Conservation (phyloP, 2,329 filamentous ascomycete genomes). For the Botrytis paeoniae region DNA sequence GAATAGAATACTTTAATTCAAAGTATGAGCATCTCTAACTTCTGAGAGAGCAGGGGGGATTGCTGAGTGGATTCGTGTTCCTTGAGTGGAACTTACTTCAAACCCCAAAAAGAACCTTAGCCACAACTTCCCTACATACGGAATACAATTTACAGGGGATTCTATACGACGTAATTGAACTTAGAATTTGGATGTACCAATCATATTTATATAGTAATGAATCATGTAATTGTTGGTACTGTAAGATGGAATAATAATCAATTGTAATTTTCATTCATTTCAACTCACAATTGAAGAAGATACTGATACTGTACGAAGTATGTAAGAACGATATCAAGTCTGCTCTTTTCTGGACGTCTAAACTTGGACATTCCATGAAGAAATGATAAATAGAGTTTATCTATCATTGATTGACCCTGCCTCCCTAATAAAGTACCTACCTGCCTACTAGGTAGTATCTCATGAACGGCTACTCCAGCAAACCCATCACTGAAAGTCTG, state of each 20-base stretch:
- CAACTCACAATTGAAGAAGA: background rate
- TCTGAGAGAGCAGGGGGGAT: conserved; percentile 14
- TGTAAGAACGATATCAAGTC: background rate
- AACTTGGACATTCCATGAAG: background rate
- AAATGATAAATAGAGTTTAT: background rate
- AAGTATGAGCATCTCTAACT: background rate
- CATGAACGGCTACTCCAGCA: background rate
- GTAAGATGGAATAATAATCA: background rate
- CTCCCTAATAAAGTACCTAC: background rate
- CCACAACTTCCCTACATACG: background rate
- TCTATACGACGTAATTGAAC: conserved; percentile 1
- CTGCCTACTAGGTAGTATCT: background rate
- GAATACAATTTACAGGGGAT: background rate
- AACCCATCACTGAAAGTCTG: background rate
- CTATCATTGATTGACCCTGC: background rate
- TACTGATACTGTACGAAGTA: background rate
- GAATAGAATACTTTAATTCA: conserved; percentile 3
- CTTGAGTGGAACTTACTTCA: background rate
- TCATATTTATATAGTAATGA: background rate
- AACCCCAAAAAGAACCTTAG: conserved; percentile 14
- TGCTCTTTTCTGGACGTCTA: background rate
- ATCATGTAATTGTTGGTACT: background rate
- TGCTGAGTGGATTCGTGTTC: conserved; percentile 20
- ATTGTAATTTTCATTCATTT: background rate
- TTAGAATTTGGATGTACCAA: background rate